A percentile compares a stretch with the other conserved stretches of the same genome.
These are phyloP conservation scores for Pyrenophora graminea DNA, from an alignment of 2,329 filamentous ascomycete species.

Conservation along the genomic window DNA sequence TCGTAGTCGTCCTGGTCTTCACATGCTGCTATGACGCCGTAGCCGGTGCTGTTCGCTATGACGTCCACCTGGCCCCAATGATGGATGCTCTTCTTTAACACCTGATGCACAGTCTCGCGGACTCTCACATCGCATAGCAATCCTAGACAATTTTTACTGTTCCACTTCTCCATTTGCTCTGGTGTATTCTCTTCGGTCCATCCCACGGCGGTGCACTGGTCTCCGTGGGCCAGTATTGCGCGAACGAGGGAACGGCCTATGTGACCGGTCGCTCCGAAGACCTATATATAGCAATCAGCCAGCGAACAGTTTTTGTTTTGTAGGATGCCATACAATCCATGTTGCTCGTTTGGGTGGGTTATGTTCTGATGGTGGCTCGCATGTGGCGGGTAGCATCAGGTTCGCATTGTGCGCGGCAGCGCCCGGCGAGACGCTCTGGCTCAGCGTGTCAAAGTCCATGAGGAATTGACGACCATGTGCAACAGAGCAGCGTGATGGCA, in stretches of 20 bases:
- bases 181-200: conserved; percentile 76
- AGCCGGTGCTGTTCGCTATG: conserved; percentile 87
- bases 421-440: conserved; percentile 44
- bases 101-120: conserved; percentile 73
- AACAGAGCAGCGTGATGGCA: conserved; percentile 12
- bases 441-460: conserved; percentile 45
- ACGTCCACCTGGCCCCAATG: conserved; percentile 84
- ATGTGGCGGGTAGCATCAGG: conserved; percentile 75
- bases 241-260: conserved; percentile 92
- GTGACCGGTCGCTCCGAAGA: conserved; percentile 96
- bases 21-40: conserved; percentile 92
- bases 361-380: conserved; percentile 76
- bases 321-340: conserved; percentile 72
- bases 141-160: conserved; percentile 70
- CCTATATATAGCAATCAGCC: conserved; percentile 44
- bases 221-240: conserved; percentile 75
- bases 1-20: conserved; percentile 97
- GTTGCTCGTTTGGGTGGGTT: conserved; percentile 75
- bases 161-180: conserved; percentile 72
- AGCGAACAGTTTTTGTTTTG: not conserved
- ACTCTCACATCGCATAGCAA: conserved; percentile 89
- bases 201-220: conserved; percentile 85
- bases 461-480: conserved; percentile 12
- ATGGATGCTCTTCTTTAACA: conserved; percentile 70
- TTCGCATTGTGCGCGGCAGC: conserved; percentile 45